Base-by-base conservation (phyloP, 2,329 filamentous ascomycete species). In the Cladosporium colombiae region DNA sequence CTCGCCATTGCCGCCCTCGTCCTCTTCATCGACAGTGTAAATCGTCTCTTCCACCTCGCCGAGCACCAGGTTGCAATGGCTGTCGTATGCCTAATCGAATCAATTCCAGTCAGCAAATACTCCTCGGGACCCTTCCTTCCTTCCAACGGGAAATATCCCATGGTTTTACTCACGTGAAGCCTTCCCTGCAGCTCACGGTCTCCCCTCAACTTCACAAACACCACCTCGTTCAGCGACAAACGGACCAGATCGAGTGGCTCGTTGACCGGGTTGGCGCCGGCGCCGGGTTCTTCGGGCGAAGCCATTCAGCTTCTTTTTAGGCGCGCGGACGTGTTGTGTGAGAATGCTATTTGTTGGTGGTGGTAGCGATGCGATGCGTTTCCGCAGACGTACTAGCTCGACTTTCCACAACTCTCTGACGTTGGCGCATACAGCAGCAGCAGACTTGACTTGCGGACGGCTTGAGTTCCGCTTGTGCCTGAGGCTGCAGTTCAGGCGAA, bases 21-120 rank as follows among this genome's bases (percentile, higher is more conserved):
- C 92, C 16, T 93, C 91, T 67, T 97, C 93, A 67, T 97, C 93
- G 5, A 96, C 89, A 37, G 94, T 85, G 77, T 97, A 99, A 71
- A 99, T 93, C 7, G 94, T 98, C 83, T 99, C 95, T 76, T 97
- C 93, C 5, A 98, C 95, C 71, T 99, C 95, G 64, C 95, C 94
- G 6, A 99, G 85, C 6, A 99, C 92, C 53, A 99, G 81, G 76
- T 99, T 99, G 85, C 96, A 99, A 79, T 99, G 95, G 75, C 92
- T 97, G 77, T 99, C 95, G 78, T 99, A 99, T 65, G 95, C 95
- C 95, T 99, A 66, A 70, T 68, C 69, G 1, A 25, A 37, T 27
- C 52, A 5, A 21, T 25, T 5, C 23, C 18, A 33, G 14, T 18
- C 23, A 53, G 11, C 31, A 29, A 5, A 25, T 23, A 13, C 3